These are phyloP conservation scores for Candida smagusa DNA, from an alignment of 1,139 yeast genomes.

Conservation along the genomic window DNA sequence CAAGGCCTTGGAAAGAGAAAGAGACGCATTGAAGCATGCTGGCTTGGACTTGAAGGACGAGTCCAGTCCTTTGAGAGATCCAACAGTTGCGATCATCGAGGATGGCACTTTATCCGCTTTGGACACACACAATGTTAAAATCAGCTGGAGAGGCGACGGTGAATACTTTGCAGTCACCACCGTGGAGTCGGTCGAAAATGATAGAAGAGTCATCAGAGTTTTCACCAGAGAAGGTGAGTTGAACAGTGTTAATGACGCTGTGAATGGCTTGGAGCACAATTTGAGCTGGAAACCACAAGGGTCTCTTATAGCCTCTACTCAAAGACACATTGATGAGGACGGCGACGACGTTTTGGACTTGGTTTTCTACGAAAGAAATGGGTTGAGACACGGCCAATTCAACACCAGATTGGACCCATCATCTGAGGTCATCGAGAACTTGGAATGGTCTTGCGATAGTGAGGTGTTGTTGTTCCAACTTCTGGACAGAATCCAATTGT, in stretches of 20 bases:
- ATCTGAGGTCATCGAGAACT: conserved; percentile 42
- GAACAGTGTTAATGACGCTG: conserved; percentile 88
- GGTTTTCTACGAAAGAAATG: conserved; percentile 89
- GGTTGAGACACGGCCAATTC: conserved; percentile 87
- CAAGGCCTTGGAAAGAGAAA: conserved; percentile 70
- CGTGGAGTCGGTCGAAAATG: conserved; percentile 48
- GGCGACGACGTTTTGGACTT: conserved; percentile 50
- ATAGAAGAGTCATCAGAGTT: conserved; percentile 80
- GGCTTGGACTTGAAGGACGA: conserved; percentile 56
- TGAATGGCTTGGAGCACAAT: conserved; percentile 70
- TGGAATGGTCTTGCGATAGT: conserved; percentile 82
- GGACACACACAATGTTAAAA: conserved; percentile 43
- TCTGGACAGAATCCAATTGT: conserved; percentile 63
- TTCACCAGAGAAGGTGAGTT: conserved; percentile 75
- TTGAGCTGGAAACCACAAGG: conserved; percentile 94
- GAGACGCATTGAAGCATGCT: conserved; percentile 57
- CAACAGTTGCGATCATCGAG: conserved; percentile 81
- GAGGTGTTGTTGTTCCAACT: conserved; percentile 73
- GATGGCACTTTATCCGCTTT: conserved; percentile 58
- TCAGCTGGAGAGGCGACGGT: conserved; percentile 97
- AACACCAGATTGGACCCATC: conserved; percentile 56
- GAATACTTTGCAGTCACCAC: conserved; percentile 72
- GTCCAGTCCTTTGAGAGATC: conserved; percentile 70
- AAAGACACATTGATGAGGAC: conserved; percentile 52
- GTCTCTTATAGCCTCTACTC: conserved; percentile 78